These are phyloP conservation scores for Cordia subcordata DNA, from an alignment of 257 asterid genomes.

Conservation along the genomic window DNA sequence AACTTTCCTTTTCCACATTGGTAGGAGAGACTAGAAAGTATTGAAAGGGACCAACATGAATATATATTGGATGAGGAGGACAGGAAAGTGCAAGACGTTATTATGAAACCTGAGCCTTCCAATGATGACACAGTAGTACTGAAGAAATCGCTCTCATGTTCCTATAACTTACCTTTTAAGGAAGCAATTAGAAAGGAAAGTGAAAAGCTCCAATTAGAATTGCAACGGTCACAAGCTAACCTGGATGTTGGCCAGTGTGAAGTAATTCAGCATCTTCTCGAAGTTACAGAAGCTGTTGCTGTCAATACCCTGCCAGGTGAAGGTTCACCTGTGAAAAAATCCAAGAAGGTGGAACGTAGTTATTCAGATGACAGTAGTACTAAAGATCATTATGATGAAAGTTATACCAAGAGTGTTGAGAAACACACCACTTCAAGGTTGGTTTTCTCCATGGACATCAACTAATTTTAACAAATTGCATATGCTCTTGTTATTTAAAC, in stretches of 20 bases:
- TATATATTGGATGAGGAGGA: conserved; percentile 80
- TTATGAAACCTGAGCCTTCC: conserved; percentile 73
- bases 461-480: too few relatives aligned
- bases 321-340: conserved; percentile 31
- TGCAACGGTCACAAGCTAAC: conserved; percentile 77
- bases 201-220: conserved; percentile 78
- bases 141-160: conserved; percentile 80
- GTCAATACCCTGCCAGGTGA: conserved; percentile 47
- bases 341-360: conserved; percentile 42
- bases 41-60: conserved; percentile 70
- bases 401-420: conserved; percentile 35
- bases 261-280: conserved; percentile 86
- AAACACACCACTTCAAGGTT: conserved; percentile 64
- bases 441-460: conserved; percentile 1
- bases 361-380: conserved; percentile 23
- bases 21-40: conserved; percentile 71
- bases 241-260: conserved; percentile 78
- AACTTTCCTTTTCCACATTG: too few relatives aligned
- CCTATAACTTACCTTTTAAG: conserved; percentile 61
- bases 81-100: conserved; percentile 68
- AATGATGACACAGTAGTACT: conserved; percentile 50
- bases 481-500: too few relatives aligned
- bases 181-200: conserved; percentile 73
- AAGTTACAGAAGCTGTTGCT: conserved; percentile 79
- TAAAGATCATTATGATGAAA: conserved; percentile 24